These are phyloP conservation scores for Phyllosticta citribraziliensis DNA, from an alignment of 2,329 filamentous ascomycete genomes.

Conservation along the genomic window DNA sequence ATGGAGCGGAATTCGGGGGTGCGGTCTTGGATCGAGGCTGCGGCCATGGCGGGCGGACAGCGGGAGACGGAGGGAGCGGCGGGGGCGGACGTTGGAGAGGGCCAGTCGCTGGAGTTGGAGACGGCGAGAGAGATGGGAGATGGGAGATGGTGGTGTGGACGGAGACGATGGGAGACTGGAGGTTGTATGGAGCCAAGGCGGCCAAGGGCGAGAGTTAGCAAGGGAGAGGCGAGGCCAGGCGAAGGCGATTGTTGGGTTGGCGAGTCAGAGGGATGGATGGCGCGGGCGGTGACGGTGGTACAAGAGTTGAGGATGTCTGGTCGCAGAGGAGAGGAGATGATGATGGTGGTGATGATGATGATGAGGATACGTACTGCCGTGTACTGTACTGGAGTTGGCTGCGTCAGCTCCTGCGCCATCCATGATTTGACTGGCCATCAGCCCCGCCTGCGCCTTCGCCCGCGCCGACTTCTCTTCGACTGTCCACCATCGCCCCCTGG, in stretches of 20 bases:
- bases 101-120: neutral
- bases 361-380: neutral
- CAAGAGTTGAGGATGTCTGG: neutral
- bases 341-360: neutral
- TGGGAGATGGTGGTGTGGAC: neutral
- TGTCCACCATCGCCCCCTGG: no score
- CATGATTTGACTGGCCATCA: neutral
- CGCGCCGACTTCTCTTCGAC: neutral
- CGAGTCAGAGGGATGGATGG: neutral
- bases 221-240: neutral
- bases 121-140: neutral
- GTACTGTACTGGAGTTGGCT: neutral
- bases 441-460: neutral
- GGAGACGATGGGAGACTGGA: neutral
- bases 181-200: neutral
- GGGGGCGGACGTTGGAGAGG: conserved; percentile 5
- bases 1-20: conserved; percentile 93
- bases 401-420: neutral
- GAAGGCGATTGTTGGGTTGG: neutral
- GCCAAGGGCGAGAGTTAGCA: neutral
- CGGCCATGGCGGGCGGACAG: conserved; percentile 22
- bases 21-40: conserved; percentile 82
- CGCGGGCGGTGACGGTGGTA: no score
- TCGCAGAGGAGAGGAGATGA: neutral
- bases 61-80: conserved; percentile 1